Evolutionary conservation across 2,329 filamentous ascomycete genomes (phyloP), one percentile per base, ranked within the genome.

Genomic region (Leptographium radiaticola): DNA sequence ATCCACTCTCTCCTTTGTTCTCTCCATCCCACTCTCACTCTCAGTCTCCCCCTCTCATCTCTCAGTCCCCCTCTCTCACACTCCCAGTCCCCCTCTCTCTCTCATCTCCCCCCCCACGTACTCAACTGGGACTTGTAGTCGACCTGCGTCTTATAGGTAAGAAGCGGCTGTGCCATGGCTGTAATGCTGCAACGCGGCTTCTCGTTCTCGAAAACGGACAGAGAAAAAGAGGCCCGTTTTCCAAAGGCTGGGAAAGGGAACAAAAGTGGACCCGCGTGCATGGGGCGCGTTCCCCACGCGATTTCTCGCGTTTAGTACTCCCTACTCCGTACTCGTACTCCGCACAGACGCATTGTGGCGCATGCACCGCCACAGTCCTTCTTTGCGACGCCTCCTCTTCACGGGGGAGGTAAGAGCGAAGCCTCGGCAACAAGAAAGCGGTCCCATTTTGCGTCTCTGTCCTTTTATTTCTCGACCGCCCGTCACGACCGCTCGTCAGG

Each of bases 121-220:
- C 87, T 74, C 71, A 93, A 82, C 70, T 98, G 93, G 64, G 83
- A 82, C 64, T 83, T 80, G 72, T 98, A 98, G 68, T 95, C 84
- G 63, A 95, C 89, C 51, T 86, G 81, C 61, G 83, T 77, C 66
- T 79, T 83, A 69, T 85, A 86, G 60, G 86, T 84, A 65, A 89
- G 80, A 65, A 96, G 86, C 45, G 45, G 25, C 44, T 57, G 48
- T 77, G 89, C 86, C 91, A 96, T 96, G 61, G 59, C 71, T 60
- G 55, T 59, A 25, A 8, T 8, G 39, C 15, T 42, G 15, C 7
- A n/a, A 10, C 7, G 39, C 3, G 39, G 7, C 25, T 25, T 25
- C 3, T 25, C 25, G 25, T 25, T 25, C 25, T 25, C 25, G 25
- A 25, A 34, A 30, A 8, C 16, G 11, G 18, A 31, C 2, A 33